Percentiles rank a stretch among this genome's conserved stretches.
phyloP scores from a whole-genome alignment of 768 basidiomycete genomes.

The Pisolithus marmoratus region DNA sequence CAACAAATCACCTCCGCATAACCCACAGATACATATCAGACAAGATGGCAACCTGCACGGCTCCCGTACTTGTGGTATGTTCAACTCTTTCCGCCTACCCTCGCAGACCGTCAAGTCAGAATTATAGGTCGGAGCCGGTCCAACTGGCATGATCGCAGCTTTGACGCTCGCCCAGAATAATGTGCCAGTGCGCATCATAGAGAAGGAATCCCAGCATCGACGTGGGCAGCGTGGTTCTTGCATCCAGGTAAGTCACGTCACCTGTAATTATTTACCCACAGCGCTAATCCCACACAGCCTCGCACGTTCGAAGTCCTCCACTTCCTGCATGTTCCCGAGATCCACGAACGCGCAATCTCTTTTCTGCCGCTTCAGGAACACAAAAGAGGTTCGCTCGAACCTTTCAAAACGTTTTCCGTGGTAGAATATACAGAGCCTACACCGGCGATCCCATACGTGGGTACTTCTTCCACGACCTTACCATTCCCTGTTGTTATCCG shows the following conservation, averaged over 20 bases:
- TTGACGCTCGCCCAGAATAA: conserved; percentile 16
- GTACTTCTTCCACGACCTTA: not conserved
- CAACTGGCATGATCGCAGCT: conserved; percentile 19
- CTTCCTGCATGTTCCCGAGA: conserved; percentile 35
- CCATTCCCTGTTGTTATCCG: no score
- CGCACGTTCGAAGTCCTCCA: conserved; percentile 41
- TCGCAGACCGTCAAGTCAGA: no score
- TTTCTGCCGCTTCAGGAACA: conserved; percentile 30
- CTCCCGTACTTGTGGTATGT: no score
- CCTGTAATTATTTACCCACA: no score
- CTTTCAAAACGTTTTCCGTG: conserved; percentile 5
- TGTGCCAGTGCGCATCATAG: conserved; percentile 21
- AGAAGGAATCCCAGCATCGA: conserved; percentile 2
- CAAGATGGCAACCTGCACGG: no score
- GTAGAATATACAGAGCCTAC: conserved; percentile 11
- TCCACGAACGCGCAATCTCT: conserved; percentile 25
- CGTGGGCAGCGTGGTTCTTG: conserved; percentile 2
- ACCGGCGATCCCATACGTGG: conserved; percentile 22
- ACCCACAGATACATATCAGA: no score
- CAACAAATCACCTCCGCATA: no score
- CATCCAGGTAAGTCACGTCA: conserved; percentile 1
- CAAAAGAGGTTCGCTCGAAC: conserved; percentile 18
- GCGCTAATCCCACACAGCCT: conserved; percentile 22
- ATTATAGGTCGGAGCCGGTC: conserved; percentile 15
- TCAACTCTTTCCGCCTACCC: no score